Evolutionary conservation across 257 asterid species (phyloP), one percentile per base, ranked within the genome.

Genomic region (Euphrasia confusa): DNA sequence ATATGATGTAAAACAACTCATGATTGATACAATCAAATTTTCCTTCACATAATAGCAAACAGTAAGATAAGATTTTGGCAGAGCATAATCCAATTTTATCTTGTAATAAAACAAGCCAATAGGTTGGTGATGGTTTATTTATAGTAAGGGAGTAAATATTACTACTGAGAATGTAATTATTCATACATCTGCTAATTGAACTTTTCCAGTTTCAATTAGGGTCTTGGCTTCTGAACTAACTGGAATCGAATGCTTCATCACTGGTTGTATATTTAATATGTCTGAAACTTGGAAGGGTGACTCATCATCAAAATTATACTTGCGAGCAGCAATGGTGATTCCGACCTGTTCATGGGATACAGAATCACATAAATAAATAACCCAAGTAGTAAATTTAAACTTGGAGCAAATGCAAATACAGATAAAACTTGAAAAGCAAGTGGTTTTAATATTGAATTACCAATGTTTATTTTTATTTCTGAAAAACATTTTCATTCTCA

Each of bases 181-280:
- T 1, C 65, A 44, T 80, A 89, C 97, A 94, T 93, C 96, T 14
- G 96, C 96, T 74, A 93, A 78, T 58, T 93, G 99, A 74, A 77
- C 81, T 79, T 93, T 93, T 68, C 96, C 99, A 30, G 96, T 77
- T 77, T 93, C 99, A 63, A 89, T 86, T 54, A 93, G 90, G 74
- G 83, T 90, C 86, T 81, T 87, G 64, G 99, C 97, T 79, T 89
- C 96, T 48, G 99, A 85, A 67, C 96, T 87, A 48, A 93, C 75
- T 56, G 96, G 97, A 72, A 93, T 83, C 10, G 96, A 92, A 78
- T 89, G 96, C 78, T 93, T 93, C 64, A 89, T 89, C 17, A 93
- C 96, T 24, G 99, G 96, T 63, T 85, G 95, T 59, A 89, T 77
- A 82, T 87, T 79, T 79, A 89, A 72, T 61, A 93, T 74, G 76